Conservation (phyloP, 2,329 filamentous ascomycete genomes). For the Penicillium sp. region DNA sequence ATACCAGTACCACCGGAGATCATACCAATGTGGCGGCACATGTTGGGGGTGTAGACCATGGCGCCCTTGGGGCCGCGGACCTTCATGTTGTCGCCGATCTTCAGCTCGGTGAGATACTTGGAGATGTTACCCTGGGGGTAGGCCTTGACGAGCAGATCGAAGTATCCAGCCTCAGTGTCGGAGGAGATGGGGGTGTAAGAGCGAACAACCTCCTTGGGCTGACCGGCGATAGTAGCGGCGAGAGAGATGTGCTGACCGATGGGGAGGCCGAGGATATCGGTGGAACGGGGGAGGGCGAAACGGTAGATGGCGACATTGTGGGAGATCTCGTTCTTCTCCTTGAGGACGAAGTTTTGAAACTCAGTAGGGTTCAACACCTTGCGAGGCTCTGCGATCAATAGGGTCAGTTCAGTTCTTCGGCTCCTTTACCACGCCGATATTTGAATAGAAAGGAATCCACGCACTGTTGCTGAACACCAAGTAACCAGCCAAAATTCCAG, state of each 20-base stretch:
- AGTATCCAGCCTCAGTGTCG: slow-evolving; percentile 83
- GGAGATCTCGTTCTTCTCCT: slow-evolving; percentile 91
- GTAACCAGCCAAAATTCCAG: slow-evolving; percentile 63
- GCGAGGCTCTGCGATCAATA: slow-evolving; percentile 58
- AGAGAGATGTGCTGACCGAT: slow-evolving; percentile 99
- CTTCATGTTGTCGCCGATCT: slow-evolving; percentile 82
- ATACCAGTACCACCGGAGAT: slow-evolving; percentile 96
- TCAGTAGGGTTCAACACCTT: slow-evolving; percentile 81
- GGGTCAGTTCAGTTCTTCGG: slow-evolving; percentile 11
- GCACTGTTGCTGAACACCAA: slow-evolving; percentile 71
- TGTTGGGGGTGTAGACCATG: slow-evolving; percentile 96
- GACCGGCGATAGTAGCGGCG: slow-evolving; percentile 74
- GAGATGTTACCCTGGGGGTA: slow-evolving; percentile 98
- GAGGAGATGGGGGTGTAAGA: slow-evolving; percentile 91
- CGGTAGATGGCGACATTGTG: slow-evolving; percentile 99
- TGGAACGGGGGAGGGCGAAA: slow-evolving; percentile 75
- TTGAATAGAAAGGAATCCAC: slow-evolving; percentile 36
- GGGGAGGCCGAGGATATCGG: slow-evolving; percentile 85
- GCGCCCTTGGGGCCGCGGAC: slow-evolving; percentile 94
- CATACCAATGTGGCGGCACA: slow-evolving; percentile 96
- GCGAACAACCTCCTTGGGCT: slow-evolving; percentile 77
- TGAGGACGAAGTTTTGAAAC: slow-evolving; percentile 90
- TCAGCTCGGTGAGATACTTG: slow-evolving; percentile 80
- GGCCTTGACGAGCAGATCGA: slow-evolving; percentile 96
- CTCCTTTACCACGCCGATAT: too few relatives aligned